phyloP scores from a whole-genome alignment of 1,139 yeast species.

The Protomyces gravidus region DNA sequence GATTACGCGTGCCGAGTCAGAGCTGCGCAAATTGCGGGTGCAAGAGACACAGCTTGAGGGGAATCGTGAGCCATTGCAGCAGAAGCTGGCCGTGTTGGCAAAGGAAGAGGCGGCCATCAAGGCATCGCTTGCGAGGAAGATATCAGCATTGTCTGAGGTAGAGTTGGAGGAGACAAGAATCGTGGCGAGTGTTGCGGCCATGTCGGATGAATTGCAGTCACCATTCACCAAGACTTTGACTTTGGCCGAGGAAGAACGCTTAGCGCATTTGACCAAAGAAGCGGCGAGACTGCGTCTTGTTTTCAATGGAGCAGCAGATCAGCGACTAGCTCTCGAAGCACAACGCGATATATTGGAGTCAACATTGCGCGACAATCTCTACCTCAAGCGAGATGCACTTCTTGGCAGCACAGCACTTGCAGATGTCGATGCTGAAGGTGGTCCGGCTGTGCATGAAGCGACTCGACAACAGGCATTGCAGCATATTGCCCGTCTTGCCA shows the following conservation, averaged over 20 bases:
- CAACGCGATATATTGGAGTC: slow-evolving; percentile 52
- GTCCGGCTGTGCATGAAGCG: slow-evolving; percentile 37
- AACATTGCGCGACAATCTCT: slow-evolving; percentile 55
- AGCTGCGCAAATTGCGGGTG: slow-evolving; percentile 48
- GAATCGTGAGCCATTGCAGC: slow-evolving; percentile 48
- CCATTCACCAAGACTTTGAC: slow-evolving; percentile 56
- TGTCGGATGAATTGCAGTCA: slow-evolving; percentile 51
- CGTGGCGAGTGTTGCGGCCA: slow-evolving; percentile 41
- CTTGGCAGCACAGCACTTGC: slow-evolving; percentile 27
- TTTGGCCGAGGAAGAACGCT: slow-evolving; percentile 45
- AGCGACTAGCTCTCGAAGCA: slow-evolving; percentile 51
- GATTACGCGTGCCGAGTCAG: slow-evolving; percentile 48
- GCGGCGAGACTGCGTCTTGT: slow-evolving; percentile 43
- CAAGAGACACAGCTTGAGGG: slow-evolving; percentile 45
- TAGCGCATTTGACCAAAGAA: slow-evolving; percentile 44
- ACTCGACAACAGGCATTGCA: slow-evolving; percentile 40
- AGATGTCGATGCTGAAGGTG: slow-evolving; percentile 33
- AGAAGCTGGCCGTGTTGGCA: slow-evolving; percentile 46
- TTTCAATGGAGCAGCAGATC: slow-evolving; percentile 46
- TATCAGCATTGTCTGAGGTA: slow-evolving; percentile 35
- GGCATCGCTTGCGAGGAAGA: slow-evolving; percentile 27
- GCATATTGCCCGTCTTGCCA: slow-evolving; percentile 41
- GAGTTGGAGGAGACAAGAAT: slow-evolving; percentile 39
- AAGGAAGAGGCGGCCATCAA: slow-evolving; percentile 43
- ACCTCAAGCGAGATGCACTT: slow-evolving; percentile 46